Percentiles rank a stretch among this genome's conserved stretches.
These are phyloP conservation scores for Lathyrus sativus DNA, from an alignment of 306 rosid genomes.

Conservation along the genomic window DNA sequence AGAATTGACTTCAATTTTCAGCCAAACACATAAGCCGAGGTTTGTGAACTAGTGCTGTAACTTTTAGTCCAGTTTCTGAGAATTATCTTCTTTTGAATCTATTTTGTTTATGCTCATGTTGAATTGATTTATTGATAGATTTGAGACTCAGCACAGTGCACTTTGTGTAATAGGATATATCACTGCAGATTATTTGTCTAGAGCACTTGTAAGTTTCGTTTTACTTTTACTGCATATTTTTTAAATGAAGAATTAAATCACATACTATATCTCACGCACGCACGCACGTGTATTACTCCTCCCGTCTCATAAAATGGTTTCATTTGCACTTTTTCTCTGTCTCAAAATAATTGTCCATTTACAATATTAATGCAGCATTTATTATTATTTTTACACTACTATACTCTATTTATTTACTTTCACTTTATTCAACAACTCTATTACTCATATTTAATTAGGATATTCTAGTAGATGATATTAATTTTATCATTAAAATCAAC, in stretches of 20 bases:
- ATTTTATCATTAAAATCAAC: too few relatives aligned
- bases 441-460: too few relatives aligned
- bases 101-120: conserved; percentile 34
- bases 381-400: too few relatives aligned
- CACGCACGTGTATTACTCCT: too few relatives aligned
- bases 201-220: conserved; percentile 65
- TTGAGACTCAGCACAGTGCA: conserved; percentile 88
- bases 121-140: conserved; percentile 55
- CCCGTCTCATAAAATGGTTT: too few relatives aligned
- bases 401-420: too few relatives aligned
- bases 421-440: too few relatives aligned
- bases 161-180: conserved; percentile 88
- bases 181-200: conserved; percentile 75
- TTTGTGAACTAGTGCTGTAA: conserved; percentile 39
- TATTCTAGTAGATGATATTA: too few relatives aligned
- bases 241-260: conserved; percentile 18
- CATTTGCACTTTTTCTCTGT: too few relatives aligned
- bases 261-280: too few relatives aligned
- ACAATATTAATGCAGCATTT: too few relatives aligned
- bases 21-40: conserved; percentile 67
- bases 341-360: too few relatives aligned
- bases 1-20: conserved; percentile 65
- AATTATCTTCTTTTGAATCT: not conserved
- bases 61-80: conserved; percentile 15
- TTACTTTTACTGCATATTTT: conserved; percentile 27